A percentile compares a stretch with the other conserved stretches of the same genome.
These are phyloP conservation scores for Carex pumila DNA, from an alignment of 176 grass and related monocot species.

Conservation along the genomic window DNA sequence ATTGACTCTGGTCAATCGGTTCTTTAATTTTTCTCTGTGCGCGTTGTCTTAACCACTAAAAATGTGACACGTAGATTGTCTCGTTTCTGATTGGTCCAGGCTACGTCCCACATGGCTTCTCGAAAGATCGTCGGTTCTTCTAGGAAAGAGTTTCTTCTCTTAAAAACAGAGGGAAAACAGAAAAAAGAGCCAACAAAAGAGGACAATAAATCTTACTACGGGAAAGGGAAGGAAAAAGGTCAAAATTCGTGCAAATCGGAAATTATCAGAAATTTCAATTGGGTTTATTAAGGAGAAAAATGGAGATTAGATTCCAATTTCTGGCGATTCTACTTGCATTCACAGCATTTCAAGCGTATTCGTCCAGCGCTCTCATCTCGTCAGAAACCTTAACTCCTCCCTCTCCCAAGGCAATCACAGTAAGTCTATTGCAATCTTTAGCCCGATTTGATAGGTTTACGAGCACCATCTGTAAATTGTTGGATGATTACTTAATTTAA, in stretches of 20 bases:
- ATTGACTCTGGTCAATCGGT: not conserved
- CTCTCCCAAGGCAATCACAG: slow-evolving; percentile 60
- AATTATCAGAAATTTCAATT: not conserved
- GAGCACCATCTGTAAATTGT: not conserved
- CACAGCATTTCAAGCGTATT: slow-evolving; percentile 14
- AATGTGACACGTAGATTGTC: not conserved
- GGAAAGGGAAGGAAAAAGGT: not conserved
- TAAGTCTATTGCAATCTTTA: slow-evolving; percentile 16
- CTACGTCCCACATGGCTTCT: slow-evolving; percentile 18
- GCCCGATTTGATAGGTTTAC: not conserved
- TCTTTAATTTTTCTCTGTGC: not conserved
- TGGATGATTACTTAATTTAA: not conserved
- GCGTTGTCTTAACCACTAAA: not conserved
- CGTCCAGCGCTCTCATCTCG: slow-evolving; percentile 19
- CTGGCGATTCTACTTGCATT: slow-evolving; percentile 29
- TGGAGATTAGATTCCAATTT: slow-evolving; percentile 34
- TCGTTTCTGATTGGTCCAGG: slow-evolving; percentile 28
- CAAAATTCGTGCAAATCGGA: not conserved
- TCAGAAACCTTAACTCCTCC: slow-evolving; percentile 26
- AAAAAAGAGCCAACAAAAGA: not conserved
- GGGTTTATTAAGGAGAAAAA: not conserved
- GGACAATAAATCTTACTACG: not conserved
- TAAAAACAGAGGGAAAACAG: not conserved
- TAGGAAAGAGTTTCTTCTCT: not conserved
- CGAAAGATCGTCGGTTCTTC: not conserved